Evolutionary conservation across 345 rosid species (phyloP).

Genomic region (Syzygium jambos): DNA sequence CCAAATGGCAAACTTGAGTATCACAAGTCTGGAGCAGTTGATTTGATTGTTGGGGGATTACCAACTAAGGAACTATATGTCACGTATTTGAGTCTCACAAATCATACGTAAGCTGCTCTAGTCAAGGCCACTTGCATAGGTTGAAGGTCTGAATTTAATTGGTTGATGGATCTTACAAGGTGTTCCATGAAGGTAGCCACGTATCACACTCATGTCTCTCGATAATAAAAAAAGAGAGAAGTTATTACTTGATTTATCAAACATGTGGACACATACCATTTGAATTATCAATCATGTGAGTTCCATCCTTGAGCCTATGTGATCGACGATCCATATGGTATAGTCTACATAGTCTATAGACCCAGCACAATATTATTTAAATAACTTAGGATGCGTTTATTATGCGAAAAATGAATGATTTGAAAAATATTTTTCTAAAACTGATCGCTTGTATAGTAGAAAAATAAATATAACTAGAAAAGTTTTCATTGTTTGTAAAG

Average conservation of each 20-base stretch:
- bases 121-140: neutral
- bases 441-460: too few relatives aligned
- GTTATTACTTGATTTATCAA: neutral
- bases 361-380: neutral
- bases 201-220: neutral
- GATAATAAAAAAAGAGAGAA: neutral
- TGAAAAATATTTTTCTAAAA: too few relatives aligned
- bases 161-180: neutral
- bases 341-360: neutral
- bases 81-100: neutral
- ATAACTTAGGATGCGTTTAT: too few relatives aligned
- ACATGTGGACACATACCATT: neutral
- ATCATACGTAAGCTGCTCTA: neutral
- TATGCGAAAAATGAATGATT: too few relatives aligned
- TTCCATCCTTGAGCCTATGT: neutral
- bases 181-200: neutral
- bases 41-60: neutral
- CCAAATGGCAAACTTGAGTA: too few relatives aligned
- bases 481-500: too few relatives aligned
- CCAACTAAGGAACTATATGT: neutral
- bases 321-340: neutral
- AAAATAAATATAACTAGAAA: too few relatives aligned
- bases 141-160: neutral
- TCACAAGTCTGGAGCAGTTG: too few relatives aligned
- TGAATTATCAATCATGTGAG: neutral